Percentiles rank a stretch among this genome's conserved stretches.
phyloP scores from a whole-genome alignment of 495 filamentous ascomycete species.

The Hypoxylon fragiforme region DNA sequence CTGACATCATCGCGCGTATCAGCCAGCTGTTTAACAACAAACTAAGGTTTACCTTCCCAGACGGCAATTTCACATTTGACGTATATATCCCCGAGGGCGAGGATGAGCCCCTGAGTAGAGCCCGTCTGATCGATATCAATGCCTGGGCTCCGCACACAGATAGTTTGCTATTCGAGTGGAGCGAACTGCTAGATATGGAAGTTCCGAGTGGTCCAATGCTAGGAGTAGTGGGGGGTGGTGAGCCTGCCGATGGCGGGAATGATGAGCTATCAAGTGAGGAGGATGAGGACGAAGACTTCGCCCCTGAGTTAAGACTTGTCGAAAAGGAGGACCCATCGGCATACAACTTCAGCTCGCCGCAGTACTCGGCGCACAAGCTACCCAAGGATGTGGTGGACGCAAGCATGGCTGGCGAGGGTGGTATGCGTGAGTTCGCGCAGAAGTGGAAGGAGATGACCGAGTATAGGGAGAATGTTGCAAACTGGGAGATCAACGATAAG shows the following conservation, averaged over 20 bases:
- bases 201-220: constrained; percentile 54
- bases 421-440: constrained; percentile 82
- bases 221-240: constrained; percentile 46
- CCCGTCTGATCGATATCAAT: constrained; percentile 92
- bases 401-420: constrained; percentile 69
- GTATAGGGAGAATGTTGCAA: constrained; percentile 44
- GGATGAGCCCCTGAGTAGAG: constrained; percentile 55
- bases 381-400: constrained; percentile 95
- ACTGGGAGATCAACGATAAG: constrained; percentile 34
- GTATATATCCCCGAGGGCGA: constrained; percentile 83
- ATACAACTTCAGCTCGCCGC: constrained; percentile 78
- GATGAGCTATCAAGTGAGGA: constrained; percentile 51
- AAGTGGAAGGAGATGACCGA: constrained; percentile 82
- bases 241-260: constrained; percentile 19
- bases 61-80: constrained; percentile 85
- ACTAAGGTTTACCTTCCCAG: constrained; percentile 76
- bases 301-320: constrained; percentile 80
- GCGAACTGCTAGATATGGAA: constrained; percentile 75
- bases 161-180: constrained; percentile 85
- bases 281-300: constrained; percentile 61
- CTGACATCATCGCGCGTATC: constrained; percentile 63
- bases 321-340: constrained; percentile 82
- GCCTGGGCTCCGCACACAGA: constrained; percentile 93
- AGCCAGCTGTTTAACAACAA: constrained; percentile 72
- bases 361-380: constrained; percentile 94